Conservation (phyloP, 176 grass and related monocot species). For the Zoysia japonica region DNA sequence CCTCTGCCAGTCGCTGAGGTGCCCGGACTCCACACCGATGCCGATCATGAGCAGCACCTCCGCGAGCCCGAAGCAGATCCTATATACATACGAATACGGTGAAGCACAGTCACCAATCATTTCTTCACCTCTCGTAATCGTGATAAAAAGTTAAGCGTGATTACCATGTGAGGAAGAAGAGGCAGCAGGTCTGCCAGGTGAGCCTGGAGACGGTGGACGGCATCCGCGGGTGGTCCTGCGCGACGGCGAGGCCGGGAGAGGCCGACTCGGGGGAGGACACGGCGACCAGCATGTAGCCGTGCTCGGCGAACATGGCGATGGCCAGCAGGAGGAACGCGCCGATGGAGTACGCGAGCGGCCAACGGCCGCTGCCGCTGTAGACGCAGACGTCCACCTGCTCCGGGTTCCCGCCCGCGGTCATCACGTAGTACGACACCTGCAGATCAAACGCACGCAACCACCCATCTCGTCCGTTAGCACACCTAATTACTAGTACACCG, state of each 20-base stretch:
- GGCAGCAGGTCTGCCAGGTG: slow-evolving; percentile 67
- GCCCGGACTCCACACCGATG: slow-evolving; percentile 76
- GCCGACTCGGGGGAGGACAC: slow-evolving; percentile 41
- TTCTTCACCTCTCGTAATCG: too few relatives aligned
- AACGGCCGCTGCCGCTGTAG: slow-evolving; percentile 64
- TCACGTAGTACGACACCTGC: slow-evolving; percentile 72
- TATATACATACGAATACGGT: not conserved
- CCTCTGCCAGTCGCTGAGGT: slow-evolving; percentile 74
- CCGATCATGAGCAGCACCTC: slow-evolving; percentile 89
- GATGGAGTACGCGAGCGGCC: slow-evolving; percentile 63
- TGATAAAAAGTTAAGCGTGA: not conserved
- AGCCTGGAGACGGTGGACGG: slow-evolving; percentile 32
- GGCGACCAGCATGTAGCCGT: slow-evolving; percentile 88
- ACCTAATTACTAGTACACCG: too few relatives aligned
- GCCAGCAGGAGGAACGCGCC: slow-evolving; percentile 82
- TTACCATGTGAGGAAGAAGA: slow-evolving; percentile 83
- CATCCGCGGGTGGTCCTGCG: slow-evolving; percentile 43
- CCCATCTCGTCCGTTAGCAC: too few relatives aligned
- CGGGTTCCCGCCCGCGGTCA: slow-evolving; percentile 50
- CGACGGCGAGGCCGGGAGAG: slow-evolving; percentile 36
- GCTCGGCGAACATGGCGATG: slow-evolving; percentile 87
- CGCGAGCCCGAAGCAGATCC: slow-evolving; percentile 88
- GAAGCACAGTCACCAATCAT: too few relatives aligned
- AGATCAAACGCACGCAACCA: not conserved
- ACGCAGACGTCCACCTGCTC: slow-evolving; percentile 58